phyloP scores from a whole-genome alignment of 768 basidiomycete genomes.

The Auricularia auricula-judae region DNA sequence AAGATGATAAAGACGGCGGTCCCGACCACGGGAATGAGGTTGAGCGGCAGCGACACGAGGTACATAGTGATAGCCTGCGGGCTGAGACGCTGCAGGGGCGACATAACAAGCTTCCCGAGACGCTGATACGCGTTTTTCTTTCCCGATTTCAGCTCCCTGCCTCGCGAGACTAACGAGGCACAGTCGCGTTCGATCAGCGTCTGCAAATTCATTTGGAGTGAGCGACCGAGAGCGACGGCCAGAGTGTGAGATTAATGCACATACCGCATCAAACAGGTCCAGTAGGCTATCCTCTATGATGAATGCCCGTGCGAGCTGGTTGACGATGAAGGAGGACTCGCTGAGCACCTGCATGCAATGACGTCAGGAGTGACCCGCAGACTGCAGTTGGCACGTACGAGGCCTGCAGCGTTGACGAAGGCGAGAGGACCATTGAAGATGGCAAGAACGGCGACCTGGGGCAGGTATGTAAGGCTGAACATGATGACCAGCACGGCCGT shows the following conservation, averaged over 20 bases:
- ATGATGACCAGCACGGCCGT: conserved; percentile 20
- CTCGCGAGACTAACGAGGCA: conserved; percentile 26
- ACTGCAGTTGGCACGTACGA: conserved; percentile 10
- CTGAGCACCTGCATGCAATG: conserved; percentile 23
- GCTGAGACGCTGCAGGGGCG: conserved; percentile 34
- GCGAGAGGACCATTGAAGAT: conserved; percentile 55
- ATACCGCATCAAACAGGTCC: conserved; percentile 37
- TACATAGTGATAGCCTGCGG: conserved; percentile 42
- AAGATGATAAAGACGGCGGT: conserved; percentile 50
- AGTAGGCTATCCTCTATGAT: conserved; percentile 31
- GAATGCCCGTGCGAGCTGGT: conserved; percentile 34
- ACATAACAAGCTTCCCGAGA: conserved; percentile 37
- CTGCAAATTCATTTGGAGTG: neutral
- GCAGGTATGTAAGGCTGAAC: conserved; percentile 52
- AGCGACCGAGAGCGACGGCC: neutral
- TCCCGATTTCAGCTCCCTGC: conserved; percentile 24
- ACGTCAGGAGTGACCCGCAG: neutral
- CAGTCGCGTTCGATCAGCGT: conserved; percentile 32
- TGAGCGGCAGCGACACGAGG: conserved; percentile 53
- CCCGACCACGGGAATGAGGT: conserved; percentile 54
- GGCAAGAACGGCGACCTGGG: conserved; percentile 53
- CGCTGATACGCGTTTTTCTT: conserved; percentile 22
- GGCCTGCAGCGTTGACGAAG: conserved; percentile 39
- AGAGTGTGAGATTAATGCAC: conserved; percentile 1
- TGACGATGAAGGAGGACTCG: conserved; percentile 30